These are phyloP conservation scores for Skeletonema costatum DNA, from an alignment of 108 stramenopile species.

Conservation along the genomic window DNA sequence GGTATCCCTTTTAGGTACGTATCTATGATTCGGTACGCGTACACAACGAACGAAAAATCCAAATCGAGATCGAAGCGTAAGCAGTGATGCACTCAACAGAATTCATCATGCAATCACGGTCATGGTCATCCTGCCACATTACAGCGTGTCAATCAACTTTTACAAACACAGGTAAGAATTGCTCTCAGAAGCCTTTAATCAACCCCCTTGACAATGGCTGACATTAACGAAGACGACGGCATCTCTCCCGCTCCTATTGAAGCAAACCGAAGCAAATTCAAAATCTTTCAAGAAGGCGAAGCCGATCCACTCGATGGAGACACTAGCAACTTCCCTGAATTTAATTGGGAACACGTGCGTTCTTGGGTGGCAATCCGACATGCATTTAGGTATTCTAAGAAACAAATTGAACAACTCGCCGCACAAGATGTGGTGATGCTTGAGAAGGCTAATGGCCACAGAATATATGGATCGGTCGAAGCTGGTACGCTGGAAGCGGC, in stretches of 20 bases:
- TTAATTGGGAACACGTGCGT: conserved; percentile 40
- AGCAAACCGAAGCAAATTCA: background rate
- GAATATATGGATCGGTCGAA: conserved; percentile 29
- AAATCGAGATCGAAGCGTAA: too few species aligned
- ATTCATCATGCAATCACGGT: too few species aligned
- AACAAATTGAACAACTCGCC: conserved; percentile 34
- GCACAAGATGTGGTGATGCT: conserved; percentile 39
- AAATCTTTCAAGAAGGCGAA: conserved; percentile 3
- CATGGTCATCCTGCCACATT: too few species aligned
- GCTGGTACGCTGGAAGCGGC: conserved; percentile 39
- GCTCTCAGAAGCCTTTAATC: too few species aligned
- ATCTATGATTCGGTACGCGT: too few species aligned
- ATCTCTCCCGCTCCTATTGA: background rate
- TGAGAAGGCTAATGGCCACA: conserved; percentile 37
- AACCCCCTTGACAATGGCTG: background rate
- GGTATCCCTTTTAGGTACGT: too few species aligned
- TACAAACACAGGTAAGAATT: too few species aligned
- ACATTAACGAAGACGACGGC: conserved; percentile 3
- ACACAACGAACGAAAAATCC: too few species aligned
- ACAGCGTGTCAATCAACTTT: too few species aligned
- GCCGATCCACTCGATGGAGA: conserved; percentile 4
- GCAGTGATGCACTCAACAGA: too few species aligned
- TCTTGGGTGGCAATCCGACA: conserved; percentile 31
- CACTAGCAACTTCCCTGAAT: conserved; percentile 16
- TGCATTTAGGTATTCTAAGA: conserved; percentile 13